phyloP scores from a whole-genome alignment of 441 rosid genomes.

The Gossypium trilobum region DNA sequence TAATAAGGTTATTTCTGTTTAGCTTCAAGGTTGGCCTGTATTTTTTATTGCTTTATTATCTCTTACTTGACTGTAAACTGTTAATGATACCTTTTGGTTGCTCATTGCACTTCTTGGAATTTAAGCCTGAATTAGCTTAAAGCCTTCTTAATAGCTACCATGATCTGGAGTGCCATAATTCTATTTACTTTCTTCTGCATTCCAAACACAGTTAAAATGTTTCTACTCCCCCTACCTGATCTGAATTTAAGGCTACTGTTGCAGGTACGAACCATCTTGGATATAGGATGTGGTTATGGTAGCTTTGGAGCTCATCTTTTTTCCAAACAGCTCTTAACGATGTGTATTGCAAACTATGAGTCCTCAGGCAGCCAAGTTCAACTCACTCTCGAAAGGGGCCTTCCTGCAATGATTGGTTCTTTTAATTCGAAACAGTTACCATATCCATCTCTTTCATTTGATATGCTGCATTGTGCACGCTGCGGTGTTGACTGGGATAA shows the following conservation, averaged over 20 bases:
- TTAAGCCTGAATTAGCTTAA: background rate
- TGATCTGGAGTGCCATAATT: background rate
- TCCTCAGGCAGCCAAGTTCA: conserved; percentile 98
- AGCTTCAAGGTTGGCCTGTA: background rate
- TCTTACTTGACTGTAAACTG: background rate
- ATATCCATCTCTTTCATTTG: conserved; percentile 91
- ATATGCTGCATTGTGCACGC: conserved; percentile 91
- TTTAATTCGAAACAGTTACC: conserved; percentile 75
- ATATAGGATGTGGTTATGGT: conserved; percentile 96
- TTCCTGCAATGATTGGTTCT: conserved; percentile 96
- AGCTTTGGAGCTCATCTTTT: conserved; percentile 97
- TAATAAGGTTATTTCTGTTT: background rate
- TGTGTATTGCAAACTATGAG: conserved; percentile 95
- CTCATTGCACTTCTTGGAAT: background rate
- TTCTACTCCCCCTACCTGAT: background rate
- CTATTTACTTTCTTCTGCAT: background rate
- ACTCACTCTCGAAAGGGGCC: conserved; percentile 94
- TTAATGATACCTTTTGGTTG: background rate
- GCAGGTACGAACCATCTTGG: conserved; percentile 87
- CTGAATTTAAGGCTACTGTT: conserved; percentile 14
- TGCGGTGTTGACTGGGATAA: conserved; percentile 91
- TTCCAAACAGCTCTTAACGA: conserved; percentile 69
- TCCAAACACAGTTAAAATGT: background rate
- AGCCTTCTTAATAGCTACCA: background rate
- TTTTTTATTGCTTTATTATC: background rate